Base-by-base conservation (phyloP, 352 stramenopile genomes). In the Saprolegnia diclina region DNA sequence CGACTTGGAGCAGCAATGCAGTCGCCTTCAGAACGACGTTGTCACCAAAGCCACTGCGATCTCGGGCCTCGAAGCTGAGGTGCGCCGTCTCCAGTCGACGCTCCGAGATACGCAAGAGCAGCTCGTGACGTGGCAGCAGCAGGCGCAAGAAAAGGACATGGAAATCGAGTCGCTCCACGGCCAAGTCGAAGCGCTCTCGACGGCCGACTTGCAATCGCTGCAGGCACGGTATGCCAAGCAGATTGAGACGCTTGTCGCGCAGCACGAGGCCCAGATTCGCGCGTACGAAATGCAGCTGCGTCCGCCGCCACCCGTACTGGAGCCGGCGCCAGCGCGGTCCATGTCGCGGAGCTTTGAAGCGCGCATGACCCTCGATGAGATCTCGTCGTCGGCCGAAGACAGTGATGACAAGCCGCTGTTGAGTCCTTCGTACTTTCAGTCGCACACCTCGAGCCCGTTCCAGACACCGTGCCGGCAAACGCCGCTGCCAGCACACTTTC, bases 131-230 rank as follows among this genome's bases (percentile, higher is more conserved):
- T 64, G 56, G 24, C 26, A 52, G 26, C 56, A 21, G 16, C 18
- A 29, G 7, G 40, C n/a, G 7, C 56, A 64, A 18, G 35, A 35
- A 18, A 32, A 37, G 18, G 35, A 64, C n/a, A 32, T 52, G 10
- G 56, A 64, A 21, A 64, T 64, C 38, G 56, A 64, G 18, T n/a
- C 56, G 6, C 24, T 64, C 18, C 24, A 64, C 22, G 42, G 56
- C 19, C 56, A 64, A 64, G 35, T 64, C 19, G 56, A 64, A 52
- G 56, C 56, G 56, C 38, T 64, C 35, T 11, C 38, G 37, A 64
- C 56, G 35, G 5, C 29, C 5, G 56, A 64, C 37, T 48, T 64
- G 22, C 16, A 48, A 5, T 7, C 38, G 42, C 26, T 64, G 4
- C 38, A 32, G 37, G 26, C 18, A 5, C 18, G 24, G 16, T 64